phyloP scores from a whole-genome alignment of 495 filamentous ascomycete species.

The Podospora pseudopauciseta region DNA sequence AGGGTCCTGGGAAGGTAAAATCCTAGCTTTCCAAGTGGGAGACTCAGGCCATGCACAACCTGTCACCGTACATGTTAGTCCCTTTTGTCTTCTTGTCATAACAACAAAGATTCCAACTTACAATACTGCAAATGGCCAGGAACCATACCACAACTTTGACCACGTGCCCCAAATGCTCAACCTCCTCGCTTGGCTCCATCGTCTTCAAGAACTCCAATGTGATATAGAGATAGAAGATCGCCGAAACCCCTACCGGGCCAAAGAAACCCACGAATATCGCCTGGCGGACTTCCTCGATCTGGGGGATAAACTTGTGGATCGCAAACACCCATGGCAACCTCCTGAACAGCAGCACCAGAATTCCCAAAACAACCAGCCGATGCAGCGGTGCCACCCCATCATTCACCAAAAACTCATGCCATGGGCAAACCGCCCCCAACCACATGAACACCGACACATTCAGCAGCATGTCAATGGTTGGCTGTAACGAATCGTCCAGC shows the following conservation, averaged over 20 bases:
- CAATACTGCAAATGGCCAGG: slow-evolving; percentile 78
- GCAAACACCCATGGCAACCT: slow-evolving; percentile 73
- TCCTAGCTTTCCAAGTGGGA: slow-evolving; percentile 79
- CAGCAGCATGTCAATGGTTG: slow-evolving; percentile 76
- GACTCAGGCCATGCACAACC: slow-evolving; percentile 83
- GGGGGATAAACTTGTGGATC: slow-evolving; percentile 71
- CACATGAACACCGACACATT: slow-evolving; percentile 88
- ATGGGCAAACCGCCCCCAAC: slow-evolving; percentile 86
- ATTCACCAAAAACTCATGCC: slow-evolving; percentile 66
- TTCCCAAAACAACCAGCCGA: slow-evolving; percentile 70
- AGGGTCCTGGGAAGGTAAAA: slow-evolving; percentile 75
- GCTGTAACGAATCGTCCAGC: slow-evolving; percentile 82
- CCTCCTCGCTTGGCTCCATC: slow-evolving; percentile 63
- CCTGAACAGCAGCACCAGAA: slow-evolving; percentile 76
- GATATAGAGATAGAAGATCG: slow-evolving; percentile 85
- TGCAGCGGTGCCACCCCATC: slow-evolving; percentile 65
- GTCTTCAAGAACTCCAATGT: slow-evolving; percentile 62
- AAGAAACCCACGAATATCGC: slow-evolving; percentile 89
- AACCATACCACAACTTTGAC: slow-evolving; percentile 81
- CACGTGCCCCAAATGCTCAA: slow-evolving; percentile 57
- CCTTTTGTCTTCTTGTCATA: too few species aligned
- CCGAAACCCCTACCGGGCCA: slow-evolving; percentile 90
- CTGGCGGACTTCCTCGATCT: slow-evolving; percentile 70
- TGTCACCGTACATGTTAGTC: slow-evolving; percentile 25
- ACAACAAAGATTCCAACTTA: slow-evolving; percentile 44